Evolutionary conservation across 192 early-diverging fungal species (phyloP).

Genomic region (Coemansia sp.): DNA sequence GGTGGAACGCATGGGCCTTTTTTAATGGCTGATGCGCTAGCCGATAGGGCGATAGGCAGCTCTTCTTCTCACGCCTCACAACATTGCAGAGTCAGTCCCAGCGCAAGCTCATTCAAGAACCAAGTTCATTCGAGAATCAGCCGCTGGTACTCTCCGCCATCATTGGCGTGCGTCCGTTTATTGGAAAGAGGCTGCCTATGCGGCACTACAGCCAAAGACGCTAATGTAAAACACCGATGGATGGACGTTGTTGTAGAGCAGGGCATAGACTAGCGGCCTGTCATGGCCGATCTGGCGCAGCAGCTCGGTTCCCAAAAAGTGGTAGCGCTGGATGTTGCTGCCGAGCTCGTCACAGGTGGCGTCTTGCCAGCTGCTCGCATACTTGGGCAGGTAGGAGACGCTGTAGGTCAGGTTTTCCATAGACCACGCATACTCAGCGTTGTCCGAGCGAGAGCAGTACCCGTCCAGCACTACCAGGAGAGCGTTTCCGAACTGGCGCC

Average conservation of each 20-base stretch:
- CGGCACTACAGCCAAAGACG: not conserved
- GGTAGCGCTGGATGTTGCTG: constrained; percentile 16
- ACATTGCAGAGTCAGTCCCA: no score
- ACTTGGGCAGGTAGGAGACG: constrained; percentile 14
- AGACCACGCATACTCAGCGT: constrained; percentile 17
- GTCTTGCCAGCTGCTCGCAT: constrained; percentile 7
- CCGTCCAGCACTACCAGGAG: constrained; percentile 4
- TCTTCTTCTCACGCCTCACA: no score
- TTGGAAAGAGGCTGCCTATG: no score
- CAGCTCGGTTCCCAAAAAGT: constrained; percentile 7
- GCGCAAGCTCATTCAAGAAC: no score
- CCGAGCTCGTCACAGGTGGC: not conserved
- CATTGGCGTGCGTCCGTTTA: no score
- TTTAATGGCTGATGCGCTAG: not conserved
- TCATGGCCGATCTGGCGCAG: constrained; percentile 6
- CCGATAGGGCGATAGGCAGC: no score
- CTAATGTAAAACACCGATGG: constrained; percentile 13
- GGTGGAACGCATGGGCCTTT: not conserved
- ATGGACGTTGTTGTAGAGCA: constrained; percentile 9
- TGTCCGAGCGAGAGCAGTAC: constrained; percentile 7
- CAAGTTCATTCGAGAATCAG: no score
- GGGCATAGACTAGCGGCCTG: constrained; percentile 1
- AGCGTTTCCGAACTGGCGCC: constrained; percentile 6
- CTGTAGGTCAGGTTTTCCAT: constrained; percentile 23
- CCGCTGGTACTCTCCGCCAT: no score